phyloP scores from a whole-genome alignment of 176 grass and related monocot genomes.

The Bothriochloa decipiens region DNA sequence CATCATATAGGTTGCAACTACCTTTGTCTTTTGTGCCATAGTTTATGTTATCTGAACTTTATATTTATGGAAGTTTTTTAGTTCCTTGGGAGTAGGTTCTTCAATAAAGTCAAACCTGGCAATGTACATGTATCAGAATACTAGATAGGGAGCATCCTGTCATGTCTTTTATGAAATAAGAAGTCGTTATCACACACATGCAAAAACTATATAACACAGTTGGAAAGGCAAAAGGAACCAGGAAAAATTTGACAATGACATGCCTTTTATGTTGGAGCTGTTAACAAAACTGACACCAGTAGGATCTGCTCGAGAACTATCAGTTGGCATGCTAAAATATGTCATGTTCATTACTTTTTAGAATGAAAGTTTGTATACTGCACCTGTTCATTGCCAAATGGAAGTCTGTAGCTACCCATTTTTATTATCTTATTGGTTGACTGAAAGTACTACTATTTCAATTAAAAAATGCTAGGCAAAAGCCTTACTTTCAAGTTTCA shows the following conservation, averaged over 20 bases:
- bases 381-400: neutral
- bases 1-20: constrained; percentile 12
- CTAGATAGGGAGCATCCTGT: constrained; percentile 5
- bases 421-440: constrained; percentile 16
- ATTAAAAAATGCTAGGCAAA: constrained; percentile 5
- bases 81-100: constrained; percentile 6
- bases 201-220: neutral
- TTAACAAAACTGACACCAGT: constrained; percentile 6
- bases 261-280: neutral
- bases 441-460: neutral
- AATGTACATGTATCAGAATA: constrained; percentile 22
- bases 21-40: constrained; percentile 2
- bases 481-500: neutral
- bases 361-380: neutral
- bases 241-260: constrained; percentile 33
- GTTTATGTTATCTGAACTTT: neutral
- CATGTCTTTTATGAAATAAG: neutral
- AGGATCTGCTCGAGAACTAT: constrained; percentile 8
- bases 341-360: neutral
- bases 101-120: neutral
- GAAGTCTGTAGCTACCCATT: neutral
- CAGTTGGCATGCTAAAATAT: constrained; percentile 8
- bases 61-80: constrained; percentile 4
- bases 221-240: constrained; percentile 6
- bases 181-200: neutral